Evolutionary conservation across 306 rosid genomes (phyloP), one percentile per base, ranked within the genome.

Genomic region (Cicer bijugum): DNA sequence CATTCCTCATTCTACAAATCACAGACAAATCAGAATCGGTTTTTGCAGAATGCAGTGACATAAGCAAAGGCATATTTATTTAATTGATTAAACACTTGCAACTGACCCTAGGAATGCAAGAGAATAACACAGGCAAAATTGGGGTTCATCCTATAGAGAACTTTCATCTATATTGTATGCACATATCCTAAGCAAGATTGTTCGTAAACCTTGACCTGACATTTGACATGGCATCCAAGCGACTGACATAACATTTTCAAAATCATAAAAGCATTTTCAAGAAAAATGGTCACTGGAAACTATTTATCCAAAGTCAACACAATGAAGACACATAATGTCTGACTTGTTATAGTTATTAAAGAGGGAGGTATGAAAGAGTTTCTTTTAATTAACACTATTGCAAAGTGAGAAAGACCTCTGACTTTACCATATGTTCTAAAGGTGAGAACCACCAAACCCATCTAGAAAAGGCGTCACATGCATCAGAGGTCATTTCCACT

Each of bases 21-120:
- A 56, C 7, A 44, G 9, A 33, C 67, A 20, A 70, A 52, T 28
- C 55, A 60, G 12, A 43, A 28, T 40, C 66, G 67, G 64, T 20
- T 74, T 74, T 74, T 61, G 39, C 58, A 70, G 12, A 33, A 50
- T 38, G 37, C 14, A 50, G 39, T 10, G 43, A 64, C 60, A 55
- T 69, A 57, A 38, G 11, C 42, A 23, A 15, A 63, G 59, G 38
- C 46, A 43, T 12, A 58, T 23, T 50, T 19, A 52, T 74, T 60
- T 60, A 38, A 19, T 59, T 16, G 44, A 37, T 40, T 14, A 66
- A 72, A 47, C 44, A 39, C 70, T 19, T 37, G 35, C 35, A 66
- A 37, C 20, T n/a, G 59, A 56, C 33, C 67, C 74, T 39, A 65
- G 46, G 60, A 56, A 51, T 64, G 20, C 68, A 16, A 69, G 53